Evolutionary conservation across 2,329 filamentous ascomycete genomes (phyloP).

Genomic region (Penicillium oxalicum): DNA sequence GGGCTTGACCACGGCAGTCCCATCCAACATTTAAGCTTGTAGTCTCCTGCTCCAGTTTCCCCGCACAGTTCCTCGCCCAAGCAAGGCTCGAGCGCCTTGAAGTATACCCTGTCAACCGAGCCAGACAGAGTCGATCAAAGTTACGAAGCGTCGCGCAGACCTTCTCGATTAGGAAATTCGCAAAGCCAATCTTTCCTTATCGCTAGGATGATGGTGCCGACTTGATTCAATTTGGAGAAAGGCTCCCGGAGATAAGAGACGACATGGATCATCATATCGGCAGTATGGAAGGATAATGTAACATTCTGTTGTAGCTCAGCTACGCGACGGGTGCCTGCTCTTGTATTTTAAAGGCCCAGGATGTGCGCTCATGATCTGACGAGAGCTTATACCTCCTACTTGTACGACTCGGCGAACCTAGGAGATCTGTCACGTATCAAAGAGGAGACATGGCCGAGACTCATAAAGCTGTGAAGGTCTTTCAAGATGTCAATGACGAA

Average conservation of each 20-base stretch:
- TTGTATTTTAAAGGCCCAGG: too few species aligned
- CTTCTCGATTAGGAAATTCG: slow-evolving; percentile 22
- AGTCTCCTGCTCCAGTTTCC: background rate
- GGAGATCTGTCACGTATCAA: too few species aligned
- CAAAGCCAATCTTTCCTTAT: slow-evolving; percentile 22
- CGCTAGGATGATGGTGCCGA: background rate
- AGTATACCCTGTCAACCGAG: background rate
- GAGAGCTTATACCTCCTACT: background rate
- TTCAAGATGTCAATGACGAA: slow-evolving; percentile 21
- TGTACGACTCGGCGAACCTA: too few species aligned
- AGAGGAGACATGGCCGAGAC: slow-evolving; percentile 14
- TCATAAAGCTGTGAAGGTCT: slow-evolving; percentile 24
- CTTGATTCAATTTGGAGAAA: background rate
- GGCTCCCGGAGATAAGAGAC: too few species aligned
- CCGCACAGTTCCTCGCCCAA: slow-evolving; percentile 5
- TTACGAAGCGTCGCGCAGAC: slow-evolving; percentile 23
- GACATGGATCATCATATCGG: too few species aligned
- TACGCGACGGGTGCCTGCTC: too few species aligned
- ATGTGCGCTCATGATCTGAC: background rate
- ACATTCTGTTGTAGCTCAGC: too few species aligned
- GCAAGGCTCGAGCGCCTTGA: too few species aligned
- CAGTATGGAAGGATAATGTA: too few species aligned
- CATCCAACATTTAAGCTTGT: too few species aligned
- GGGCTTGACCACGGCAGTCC: too few species aligned
- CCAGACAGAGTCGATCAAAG: slow-evolving; percentile 3